These are phyloP conservation scores for Castanea mollissima DNA, from an alignment of 306 rosid genomes.

Conservation along the genomic window DNA sequence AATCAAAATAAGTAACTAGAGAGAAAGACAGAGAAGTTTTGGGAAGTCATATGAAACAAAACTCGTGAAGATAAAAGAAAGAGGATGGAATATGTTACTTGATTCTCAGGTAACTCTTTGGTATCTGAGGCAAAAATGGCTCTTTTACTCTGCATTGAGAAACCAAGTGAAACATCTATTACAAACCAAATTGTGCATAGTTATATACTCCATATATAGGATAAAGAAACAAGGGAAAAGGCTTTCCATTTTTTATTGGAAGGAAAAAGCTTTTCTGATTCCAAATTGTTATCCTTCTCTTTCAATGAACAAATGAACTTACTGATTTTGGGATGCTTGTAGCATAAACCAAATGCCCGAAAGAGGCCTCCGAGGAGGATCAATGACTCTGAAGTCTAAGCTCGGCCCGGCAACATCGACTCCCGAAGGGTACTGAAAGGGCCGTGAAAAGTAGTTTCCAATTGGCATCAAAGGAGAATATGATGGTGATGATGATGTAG, in stretches of 20 bases:
- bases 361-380: constrained; percentile 85
- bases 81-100: constrained; percentile 41
- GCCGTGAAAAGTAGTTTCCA: constrained; percentile 41
- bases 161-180: background rate
- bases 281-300: background rate
- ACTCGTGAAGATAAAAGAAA: background rate
- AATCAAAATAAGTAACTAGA: background rate
- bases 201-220: constrained; percentile 6
- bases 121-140: constrained; percentile 86
- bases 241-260: too few species aligned
- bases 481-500: constrained; percentile 41
- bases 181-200: background rate
- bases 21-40: constrained; percentile 2
- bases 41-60: background rate
- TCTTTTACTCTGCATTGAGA: constrained; percentile 65
- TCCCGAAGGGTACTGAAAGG: constrained; percentile 46
- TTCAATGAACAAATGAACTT: constrained; percentile 22
- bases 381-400: constrained; percentile 60
- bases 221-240: background rate
- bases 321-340: constrained; percentile 91
- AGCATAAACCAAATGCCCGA: constrained; percentile 96
- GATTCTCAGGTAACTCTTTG: constrained; percentile 91
- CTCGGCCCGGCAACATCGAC: constrained; percentile 56
- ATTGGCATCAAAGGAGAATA: constrained; percentile 46
- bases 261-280: background rate